phyloP scores from a whole-genome alignment of 441 rosid species.

The Pelargonium citronellum region DNA sequence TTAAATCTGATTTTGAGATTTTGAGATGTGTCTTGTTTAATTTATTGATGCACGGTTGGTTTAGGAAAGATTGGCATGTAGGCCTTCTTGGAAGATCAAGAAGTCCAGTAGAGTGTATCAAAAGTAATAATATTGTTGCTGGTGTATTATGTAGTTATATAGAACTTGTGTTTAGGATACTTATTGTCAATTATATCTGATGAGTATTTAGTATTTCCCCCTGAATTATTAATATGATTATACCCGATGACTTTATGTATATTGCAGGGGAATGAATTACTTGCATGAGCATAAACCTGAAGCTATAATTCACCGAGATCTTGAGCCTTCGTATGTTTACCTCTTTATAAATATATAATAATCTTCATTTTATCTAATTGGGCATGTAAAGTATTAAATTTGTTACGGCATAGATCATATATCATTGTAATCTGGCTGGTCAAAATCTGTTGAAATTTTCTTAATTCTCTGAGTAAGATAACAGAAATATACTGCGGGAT shows the following conservation, averaged over 20 bases:
- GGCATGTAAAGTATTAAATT: neutral
- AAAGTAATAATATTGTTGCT: too few species aligned
- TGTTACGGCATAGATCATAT: neutral
- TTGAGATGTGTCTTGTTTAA: too few species aligned
- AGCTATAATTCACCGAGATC: constrained; percentile 90
- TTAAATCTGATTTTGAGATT: too few species aligned
- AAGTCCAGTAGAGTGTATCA: too few species aligned
- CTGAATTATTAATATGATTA: too few species aligned
- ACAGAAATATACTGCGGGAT: constrained; percentile 88
- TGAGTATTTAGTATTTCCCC: too few species aligned
- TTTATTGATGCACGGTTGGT: too few species aligned
- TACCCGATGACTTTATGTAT: neutral
- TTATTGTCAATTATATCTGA: neutral
- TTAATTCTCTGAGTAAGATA: constrained; percentile 21
- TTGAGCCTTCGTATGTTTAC: constrained; percentile 92
- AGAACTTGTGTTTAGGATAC: neutral
- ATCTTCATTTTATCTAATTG: neutral
- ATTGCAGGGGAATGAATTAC: constrained; percentile 82
- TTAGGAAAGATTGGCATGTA: too few species aligned
- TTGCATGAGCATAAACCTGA: constrained; percentile 75
- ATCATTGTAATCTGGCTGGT: constrained; percentile 10
- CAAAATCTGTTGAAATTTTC: constrained; percentile 28
- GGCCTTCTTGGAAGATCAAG: too few species aligned
- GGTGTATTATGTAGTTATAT: too few species aligned
- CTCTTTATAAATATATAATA: constrained; percentile 4